Conservation (phyloP, 208 protist species). For the Trypanosoma conorhini region DNA sequence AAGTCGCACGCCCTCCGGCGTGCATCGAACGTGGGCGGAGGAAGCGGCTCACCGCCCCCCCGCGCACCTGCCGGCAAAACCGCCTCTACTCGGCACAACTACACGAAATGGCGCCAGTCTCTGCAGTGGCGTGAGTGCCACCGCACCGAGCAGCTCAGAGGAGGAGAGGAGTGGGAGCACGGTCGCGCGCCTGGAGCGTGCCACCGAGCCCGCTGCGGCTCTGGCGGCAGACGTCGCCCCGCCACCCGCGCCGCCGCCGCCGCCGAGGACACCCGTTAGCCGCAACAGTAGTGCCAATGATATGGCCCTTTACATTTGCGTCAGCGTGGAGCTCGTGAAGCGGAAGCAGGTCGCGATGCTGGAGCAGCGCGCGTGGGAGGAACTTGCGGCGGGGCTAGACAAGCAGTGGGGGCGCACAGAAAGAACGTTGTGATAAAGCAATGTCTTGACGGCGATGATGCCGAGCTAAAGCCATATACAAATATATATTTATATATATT, state of each 20-base stretch:
- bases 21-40: neutral
- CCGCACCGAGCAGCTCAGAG: neutral
- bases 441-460: neutral
- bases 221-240: neutral
- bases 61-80: neutral
- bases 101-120: neutral
- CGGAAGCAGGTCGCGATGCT: slow-evolving; percentile 22
- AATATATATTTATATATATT: neutral
- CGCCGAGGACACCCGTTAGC: neutral
- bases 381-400: slow-evolving; percentile 2
- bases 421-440: neutral
- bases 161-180: neutral
- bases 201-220: neutral
- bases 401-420: neutral
- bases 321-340: slow-evolving; percentile 19
- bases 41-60: neutral
- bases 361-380: slow-evolving; percentile 16
- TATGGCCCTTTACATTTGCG: slow-evolving; percentile 21
- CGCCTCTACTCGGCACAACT: neutral
- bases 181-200: neutral
- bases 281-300: neutral
- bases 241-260: neutral
- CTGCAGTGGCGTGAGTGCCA: neutral
- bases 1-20: neutral
- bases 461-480: neutral